Evolutionary conservation across 768 basidiomycete species (phyloP), one percentile per base, ranked within the genome.

Genomic region (Amanita jacksonii): DNA sequence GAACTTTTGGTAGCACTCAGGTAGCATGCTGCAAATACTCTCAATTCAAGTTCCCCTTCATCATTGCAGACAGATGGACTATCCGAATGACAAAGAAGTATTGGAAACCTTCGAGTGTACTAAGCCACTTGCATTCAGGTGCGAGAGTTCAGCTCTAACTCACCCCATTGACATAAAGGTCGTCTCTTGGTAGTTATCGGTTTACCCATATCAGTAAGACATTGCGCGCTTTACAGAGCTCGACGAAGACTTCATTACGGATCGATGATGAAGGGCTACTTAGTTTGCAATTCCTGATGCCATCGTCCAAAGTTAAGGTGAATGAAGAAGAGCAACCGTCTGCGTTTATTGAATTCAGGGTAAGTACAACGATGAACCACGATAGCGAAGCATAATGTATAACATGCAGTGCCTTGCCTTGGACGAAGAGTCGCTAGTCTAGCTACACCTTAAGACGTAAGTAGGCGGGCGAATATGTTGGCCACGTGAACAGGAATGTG

Each of bases 61-160:
- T n/a, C n/a, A n/a, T n/a, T n/a, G n/a, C n/a, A n/a, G 33, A 23
- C 53, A 93, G 90, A 88, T 97, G 81, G 93, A 99, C 62, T 98
- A 93, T 50, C 91, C 91, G 3, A 91, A 88, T 53, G 91, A 94
- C 55, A 73, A 75, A 38, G 91, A 96, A 39, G 86, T 98, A 0
- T 71, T 97, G 23, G 91, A 96, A 61, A 77, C 80, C 0, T 91
- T 96, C 53, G 87, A 94, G 48, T 97, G 93, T 58, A 66, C 61
- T 8, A 66, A 69, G 27, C 63, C 66, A 5, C 72, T 91, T 24
- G 70, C 67, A 27, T 88, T 87, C 60, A 86, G 80, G 91, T 91
- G 49, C 36, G 67, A 43, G 37, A 25, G 23, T 25, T 16, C 18
- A 15, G 12, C 12, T 5, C 24, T 8, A 10, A 7, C 6, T 7